Conservation (phyloP, 176 grass and related monocot species). For the Lolium perenne region DNA sequence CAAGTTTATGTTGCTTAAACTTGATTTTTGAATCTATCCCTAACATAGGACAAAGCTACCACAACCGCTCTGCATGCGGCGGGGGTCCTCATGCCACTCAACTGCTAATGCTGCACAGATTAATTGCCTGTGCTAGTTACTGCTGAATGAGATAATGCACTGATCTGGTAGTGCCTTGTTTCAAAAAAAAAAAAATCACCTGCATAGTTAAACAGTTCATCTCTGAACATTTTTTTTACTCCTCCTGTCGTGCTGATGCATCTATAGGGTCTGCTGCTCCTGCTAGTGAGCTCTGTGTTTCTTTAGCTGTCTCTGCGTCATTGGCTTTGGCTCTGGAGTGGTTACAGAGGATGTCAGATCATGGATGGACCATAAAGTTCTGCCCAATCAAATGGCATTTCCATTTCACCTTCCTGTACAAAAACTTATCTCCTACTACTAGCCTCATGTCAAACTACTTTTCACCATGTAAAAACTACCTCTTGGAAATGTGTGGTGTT, state of each 20-base stretch:
- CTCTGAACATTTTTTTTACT: neutral
- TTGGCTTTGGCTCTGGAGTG: slow-evolving; percentile 40
- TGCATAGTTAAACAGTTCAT: neutral
- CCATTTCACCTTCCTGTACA: neutral
- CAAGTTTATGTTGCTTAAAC: neutral
- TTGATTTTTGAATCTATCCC: neutral
- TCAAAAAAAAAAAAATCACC: slow-evolving; percentile 19
- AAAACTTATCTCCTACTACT: neutral
- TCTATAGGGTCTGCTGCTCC: neutral
- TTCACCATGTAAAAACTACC: neutral
- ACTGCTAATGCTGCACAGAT: neutral
- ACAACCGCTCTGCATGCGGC: neutral
- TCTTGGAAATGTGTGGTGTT: neutral
- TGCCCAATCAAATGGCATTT: slow-evolving; percentile 28
- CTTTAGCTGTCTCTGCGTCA: slow-evolving; percentile 37
- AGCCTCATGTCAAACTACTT: neutral
- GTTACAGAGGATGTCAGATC: slow-evolving; percentile 35
- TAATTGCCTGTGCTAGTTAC: neutral
- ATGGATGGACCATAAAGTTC: slow-evolving; percentile 43
- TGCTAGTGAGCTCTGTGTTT: slow-evolving; percentile 2
- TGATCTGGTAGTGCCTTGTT: neutral
- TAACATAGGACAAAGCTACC: slow-evolving; percentile 8
- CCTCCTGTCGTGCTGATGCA: neutral
- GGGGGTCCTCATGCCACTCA: neutral
- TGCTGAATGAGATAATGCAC: neutral